Evolutionary conservation across 345 rosid genomes (phyloP).

Genomic region (Salix dunnii): DNA sequence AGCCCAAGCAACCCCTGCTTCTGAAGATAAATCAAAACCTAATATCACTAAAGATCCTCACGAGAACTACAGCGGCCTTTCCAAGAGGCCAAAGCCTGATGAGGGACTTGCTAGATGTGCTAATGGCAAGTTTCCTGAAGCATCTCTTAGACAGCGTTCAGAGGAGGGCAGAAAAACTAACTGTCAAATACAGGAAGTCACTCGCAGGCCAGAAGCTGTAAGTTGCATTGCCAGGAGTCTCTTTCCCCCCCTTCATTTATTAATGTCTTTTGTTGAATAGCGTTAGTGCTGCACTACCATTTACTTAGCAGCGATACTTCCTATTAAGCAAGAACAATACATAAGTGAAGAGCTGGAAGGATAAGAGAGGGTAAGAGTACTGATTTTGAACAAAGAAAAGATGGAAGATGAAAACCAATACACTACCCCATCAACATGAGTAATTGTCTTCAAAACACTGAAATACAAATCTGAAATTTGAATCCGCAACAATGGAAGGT

Average conservation of each 20-base stretch:
- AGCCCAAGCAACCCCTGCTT: neutral
- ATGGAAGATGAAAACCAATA: neutral
- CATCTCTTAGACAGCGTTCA: slow-evolving; percentile 15
- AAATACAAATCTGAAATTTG: neutral
- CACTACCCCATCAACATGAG: neutral
- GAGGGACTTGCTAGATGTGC: slow-evolving; percentile 27
- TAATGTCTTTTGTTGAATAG: neutral
- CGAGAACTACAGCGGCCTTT: slow-evolving; percentile 22
- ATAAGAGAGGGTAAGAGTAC: neutral
- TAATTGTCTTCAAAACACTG: neutral
- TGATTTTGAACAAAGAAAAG: neutral
- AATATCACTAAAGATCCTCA: slow-evolving; percentile 16
- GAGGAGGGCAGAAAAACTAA: slow-evolving; percentile 24
- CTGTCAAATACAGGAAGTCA: slow-evolving; percentile 38
- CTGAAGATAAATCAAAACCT: slow-evolving; percentile 23
- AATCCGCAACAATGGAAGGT: neutral
- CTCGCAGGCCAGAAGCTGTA: slow-evolving; percentile 50
- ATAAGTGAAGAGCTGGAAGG: neutral
- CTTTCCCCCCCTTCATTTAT: neutral
- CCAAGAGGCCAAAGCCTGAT: slow-evolving; percentile 34
- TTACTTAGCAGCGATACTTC: neutral
- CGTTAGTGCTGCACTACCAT: neutral
- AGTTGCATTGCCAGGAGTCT: slow-evolving; percentile 31
- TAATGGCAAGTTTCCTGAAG: slow-evolving; percentile 28
- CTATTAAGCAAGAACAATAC: neutral